Evolutionary conservation across 768 basidiomycete genomes (phyloP).

Genomic region (Boletus subcaerulescens): DNA sequence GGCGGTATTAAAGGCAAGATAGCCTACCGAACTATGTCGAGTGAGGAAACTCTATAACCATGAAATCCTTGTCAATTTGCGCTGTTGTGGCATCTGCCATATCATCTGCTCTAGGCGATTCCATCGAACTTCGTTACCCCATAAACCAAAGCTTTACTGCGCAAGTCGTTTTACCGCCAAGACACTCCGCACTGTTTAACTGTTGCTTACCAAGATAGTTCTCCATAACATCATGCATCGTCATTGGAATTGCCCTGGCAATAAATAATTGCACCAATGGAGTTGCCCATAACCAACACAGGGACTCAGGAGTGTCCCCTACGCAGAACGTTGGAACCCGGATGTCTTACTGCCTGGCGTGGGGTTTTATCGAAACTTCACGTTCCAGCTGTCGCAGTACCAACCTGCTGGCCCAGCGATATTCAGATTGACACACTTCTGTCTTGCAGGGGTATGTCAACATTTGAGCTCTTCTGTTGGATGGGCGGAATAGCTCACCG

Average conservation of each 20-base stretch:
- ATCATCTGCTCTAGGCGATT: slow-evolving; percentile 10
- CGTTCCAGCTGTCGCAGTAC: slow-evolving; percentile 10
- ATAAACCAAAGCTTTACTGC: slow-evolving; percentile 13
- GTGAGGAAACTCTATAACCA: background rate
- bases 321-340: slow-evolving; percentile 20
- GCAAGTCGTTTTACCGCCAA: slow-evolving; percentile 18
- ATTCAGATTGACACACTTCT: slow-evolving; percentile 19
- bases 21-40: background rate
- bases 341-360: background rate
- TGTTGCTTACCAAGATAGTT: slow-evolving; percentile 5
- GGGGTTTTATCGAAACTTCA: slow-evolving; percentile 23
- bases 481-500: background rate
- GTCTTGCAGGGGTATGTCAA: slow-evolving; percentile 12
- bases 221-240: slow-evolving; percentile 15
- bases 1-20: background rate
- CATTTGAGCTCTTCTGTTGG: background rate
- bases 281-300: slow-evolving; percentile 14
- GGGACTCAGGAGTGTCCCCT: slow-evolving; percentile 15
- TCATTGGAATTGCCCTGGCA: slow-evolving; percentile 21
- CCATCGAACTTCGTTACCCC: slow-evolving; percentile 22
- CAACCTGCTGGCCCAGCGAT: slow-evolving; percentile 11
- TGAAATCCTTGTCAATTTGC: slow-evolving; percentile 2
- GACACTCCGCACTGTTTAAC: background rate
- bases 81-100: background rate
- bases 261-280: slow-evolving; percentile 15